Percentiles rank a stretch among this genome's conserved stretches.
Conservation (phyloP, 495 filamentous ascomycete genomes). For the Penicillium desertorum region DNA sequence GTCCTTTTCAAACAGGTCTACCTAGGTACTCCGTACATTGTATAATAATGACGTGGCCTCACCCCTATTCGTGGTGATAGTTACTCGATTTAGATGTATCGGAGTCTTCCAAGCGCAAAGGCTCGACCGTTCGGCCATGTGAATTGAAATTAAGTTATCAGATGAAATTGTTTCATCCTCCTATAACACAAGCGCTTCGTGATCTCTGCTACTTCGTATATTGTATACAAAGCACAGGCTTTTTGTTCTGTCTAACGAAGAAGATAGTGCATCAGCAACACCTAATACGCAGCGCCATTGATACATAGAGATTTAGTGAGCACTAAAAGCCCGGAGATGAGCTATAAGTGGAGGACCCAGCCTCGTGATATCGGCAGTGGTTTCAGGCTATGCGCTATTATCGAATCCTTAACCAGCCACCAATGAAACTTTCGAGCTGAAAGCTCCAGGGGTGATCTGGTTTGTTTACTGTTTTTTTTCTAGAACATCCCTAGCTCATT, state of each 20-base stretch:
- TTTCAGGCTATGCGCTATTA: neutral
- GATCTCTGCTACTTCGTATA: neutral
- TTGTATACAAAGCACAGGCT: neutral
- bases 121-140: neutral
- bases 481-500: conserved; percentile 5
- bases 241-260: neutral
- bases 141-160: conserved; percentile 21
- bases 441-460: neutral
- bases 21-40: neutral
- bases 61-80: neutral
- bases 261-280: neutral
- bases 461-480: conserved; percentile 6
- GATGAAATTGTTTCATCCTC: conserved; percentile 8
- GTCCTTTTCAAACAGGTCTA: neutral
- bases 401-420: neutral
- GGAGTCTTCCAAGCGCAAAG: neutral
- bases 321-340: neutral
- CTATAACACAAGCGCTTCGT: neutral
- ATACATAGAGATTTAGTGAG: neutral
- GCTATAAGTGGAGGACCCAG: neutral
- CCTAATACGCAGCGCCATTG: neutral
- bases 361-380: neutral
- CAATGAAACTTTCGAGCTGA: neutral
- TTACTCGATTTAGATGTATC: neutral
- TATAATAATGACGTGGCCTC: neutral